Evolutionary conservation across 1,139 yeast genomes (phyloP), one percentile per base, ranked within the genome.

Genomic region (Kodamaea derodonti): DNA sequence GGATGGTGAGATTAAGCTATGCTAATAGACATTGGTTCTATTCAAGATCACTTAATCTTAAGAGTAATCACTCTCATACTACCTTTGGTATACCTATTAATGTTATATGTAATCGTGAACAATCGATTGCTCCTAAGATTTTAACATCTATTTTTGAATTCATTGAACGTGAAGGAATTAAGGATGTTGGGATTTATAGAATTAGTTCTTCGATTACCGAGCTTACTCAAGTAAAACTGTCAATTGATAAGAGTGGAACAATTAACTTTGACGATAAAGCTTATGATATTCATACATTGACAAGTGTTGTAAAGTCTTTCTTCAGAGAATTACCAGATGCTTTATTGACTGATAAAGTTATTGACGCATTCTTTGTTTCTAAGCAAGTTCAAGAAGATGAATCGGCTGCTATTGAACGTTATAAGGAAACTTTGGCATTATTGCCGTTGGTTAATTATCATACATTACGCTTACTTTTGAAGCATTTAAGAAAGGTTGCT

Each of bases 51-150:
- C 56, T 72, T 35, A 72, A 67, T 43, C 34, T 45, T 17, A 68
- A 56, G 47, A 47, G 46, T 32, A 47, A 45, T 22, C 51, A 50
- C 49, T 65, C 39, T 51, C 69, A 54, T 35, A 49, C 65, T 4
- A 85, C 92, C 3, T 92, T 90, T 69, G 97, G 97, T n/a, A 82
- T 90, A 25, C 96, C 97, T 2, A 66, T 92, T 24, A 74, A 69
- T 31, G 78, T 77, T 47, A 75, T 88, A 4, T 87, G 96, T 54
- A 74, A 68, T 37, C 69, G 96, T 34, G 95, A 87, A 46, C 65
- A 73, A 11, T 60, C 77, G 0, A 40, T 60, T 3, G 65, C 80
- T 20, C 98, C 98, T 1, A 61, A 56, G 12, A 77, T 90, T 27
- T 78, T 88, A 38, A 75, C 72, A 23, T 68, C 71, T 35, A 62